phyloP scores from a whole-genome alignment of 441 rosid species.

The Populus hybrid region DNA sequence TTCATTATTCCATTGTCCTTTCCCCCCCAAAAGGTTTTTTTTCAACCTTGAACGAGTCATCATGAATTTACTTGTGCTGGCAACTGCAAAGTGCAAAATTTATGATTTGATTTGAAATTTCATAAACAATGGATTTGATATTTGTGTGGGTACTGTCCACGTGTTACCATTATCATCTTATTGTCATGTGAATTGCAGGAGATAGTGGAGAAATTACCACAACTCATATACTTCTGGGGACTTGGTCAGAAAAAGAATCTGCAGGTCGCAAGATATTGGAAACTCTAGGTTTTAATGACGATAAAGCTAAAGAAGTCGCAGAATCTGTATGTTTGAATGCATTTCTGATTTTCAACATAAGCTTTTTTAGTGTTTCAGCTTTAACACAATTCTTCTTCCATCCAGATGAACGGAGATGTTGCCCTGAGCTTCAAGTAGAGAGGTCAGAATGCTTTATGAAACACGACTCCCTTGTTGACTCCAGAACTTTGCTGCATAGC shows the following conservation, averaged over 20 bases:
- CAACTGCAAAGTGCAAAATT: not conserved
- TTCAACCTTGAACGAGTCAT: not conserved
- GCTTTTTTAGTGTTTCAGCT: constrained; percentile 9
- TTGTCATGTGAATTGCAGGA: constrained; percentile 37
- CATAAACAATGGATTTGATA: not conserved
- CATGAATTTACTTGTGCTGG: not conserved
- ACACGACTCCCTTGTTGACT: not conserved
- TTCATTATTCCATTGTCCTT: not conserved
- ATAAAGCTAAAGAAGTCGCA: constrained; percentile 63
- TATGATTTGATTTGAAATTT: not conserved
- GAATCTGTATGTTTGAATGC: constrained; percentile 49
- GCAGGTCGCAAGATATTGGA: constrained; percentile 71
- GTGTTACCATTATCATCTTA: not conserved
- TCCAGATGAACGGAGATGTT: constrained; percentile 63
- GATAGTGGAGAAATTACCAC: constrained; percentile 76
- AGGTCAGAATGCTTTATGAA: constrained; percentile 11
- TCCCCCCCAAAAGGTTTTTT: not conserved
- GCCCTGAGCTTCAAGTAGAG: constrained; percentile 43
- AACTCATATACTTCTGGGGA: constrained; percentile 65
- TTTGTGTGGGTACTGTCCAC: not conserved
- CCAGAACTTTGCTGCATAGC: not conserved
- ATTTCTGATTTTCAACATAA: not conserved
- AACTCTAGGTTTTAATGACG: constrained; percentile 67
- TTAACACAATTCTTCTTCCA: constrained; percentile 16
- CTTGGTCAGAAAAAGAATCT: constrained; percentile 78